Evolutionary conservation across 768 basidiomycete species (phyloP), one percentile per base, ranked within the genome.

Genomic region (Boletus subparvulus): DNA sequence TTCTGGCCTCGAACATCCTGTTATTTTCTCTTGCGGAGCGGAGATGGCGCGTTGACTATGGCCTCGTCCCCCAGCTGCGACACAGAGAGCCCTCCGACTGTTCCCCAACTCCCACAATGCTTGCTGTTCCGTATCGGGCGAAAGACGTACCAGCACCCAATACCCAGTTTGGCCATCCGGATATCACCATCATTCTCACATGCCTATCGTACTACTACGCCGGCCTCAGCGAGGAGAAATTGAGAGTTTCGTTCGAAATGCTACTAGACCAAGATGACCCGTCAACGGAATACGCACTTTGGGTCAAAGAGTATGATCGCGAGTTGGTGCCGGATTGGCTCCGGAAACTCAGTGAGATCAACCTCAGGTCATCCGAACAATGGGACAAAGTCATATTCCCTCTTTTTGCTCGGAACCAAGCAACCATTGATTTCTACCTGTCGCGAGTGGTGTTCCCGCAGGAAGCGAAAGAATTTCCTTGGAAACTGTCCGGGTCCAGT

Each of bases 101-200:
- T n/a, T n/a, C n/a, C n/a, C n/a, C n/a, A n/a, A n/a, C n/a, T n/a
- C n/a, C n/a, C n/a, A n/a, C n/a, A n/a, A n/a, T n/a, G 55, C 55
- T 74, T 2, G 73, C 73, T 0, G 68, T 75, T 1, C 73, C 75
- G 0, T 75, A 74, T 24, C 68, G 69, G 1, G 74, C 73, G 0
- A 74, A 71, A 52, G 75, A 76, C n/a, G 47, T 64, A 3, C 73
- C 73, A 0, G 59, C 71, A 16, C 33, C 56, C 9, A 56, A 64
- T 33, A 67, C 73, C 1, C 69, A 75, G 33, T 76, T 75, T 16
- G 69, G 68, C 14, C 75, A 76, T 39, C 74, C 74, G 12, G 75
- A 75, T 24, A 55, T 75, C 17, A 60, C 62, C 14, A 62, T 74
- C 47, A 37, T 59, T 3, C 66, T 74, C 14, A 75, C 71, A 0